Evolutionary conservation across 2,329 filamentous ascomycete genomes (phyloP).

Genomic region (Alternaria sp.): DNA sequence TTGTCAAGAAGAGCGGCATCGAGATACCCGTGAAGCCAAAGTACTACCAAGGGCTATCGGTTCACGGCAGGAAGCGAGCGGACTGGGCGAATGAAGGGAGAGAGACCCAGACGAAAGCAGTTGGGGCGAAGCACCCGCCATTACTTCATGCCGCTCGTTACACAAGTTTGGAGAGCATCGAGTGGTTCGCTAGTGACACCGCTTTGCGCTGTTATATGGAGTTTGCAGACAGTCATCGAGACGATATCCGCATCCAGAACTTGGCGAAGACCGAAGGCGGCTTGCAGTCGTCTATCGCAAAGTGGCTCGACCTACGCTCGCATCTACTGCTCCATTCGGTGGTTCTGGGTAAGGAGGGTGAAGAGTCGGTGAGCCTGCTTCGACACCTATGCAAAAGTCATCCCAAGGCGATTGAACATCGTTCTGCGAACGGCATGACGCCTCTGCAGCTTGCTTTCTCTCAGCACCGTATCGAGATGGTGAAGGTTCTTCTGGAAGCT

Average conservation of each 20-base stretch:
- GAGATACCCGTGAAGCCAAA: conserved; percentile 68
- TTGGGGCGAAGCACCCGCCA: conserved; percentile 54
- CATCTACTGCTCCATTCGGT: conserved; percentile 69
- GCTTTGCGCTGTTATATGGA: conserved; percentile 72
- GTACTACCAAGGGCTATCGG: conserved; percentile 70
- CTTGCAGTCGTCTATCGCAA: conserved; percentile 67
- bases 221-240: conserved; percentile 67
- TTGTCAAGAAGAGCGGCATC: conserved; percentile 70
- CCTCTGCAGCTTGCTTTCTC: conserved; percentile 72
- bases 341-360: conserved; percentile 39
- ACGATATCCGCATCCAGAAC: conserved; percentile 68
- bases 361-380: conserved; percentile 62
- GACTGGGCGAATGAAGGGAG: conserved; percentile 66
- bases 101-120: conserved; percentile 5
- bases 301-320: conserved; percentile 59
- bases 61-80: conserved; percentile 74
- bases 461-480: conserved; percentile 60
- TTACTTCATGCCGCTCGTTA: conserved; percentile 63
- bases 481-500: conserved; percentile 67
- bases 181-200: conserved; percentile 78
- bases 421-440: conserved; percentile 63
- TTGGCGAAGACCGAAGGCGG: conserved; percentile 66
- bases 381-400: conserved; percentile 68
- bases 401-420: conserved; percentile 68
- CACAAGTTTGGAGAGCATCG: conserved; percentile 69